Evolutionary conservation across 306 rosid species (phyloP).

Genomic region (Citrullus amarus): DNA sequence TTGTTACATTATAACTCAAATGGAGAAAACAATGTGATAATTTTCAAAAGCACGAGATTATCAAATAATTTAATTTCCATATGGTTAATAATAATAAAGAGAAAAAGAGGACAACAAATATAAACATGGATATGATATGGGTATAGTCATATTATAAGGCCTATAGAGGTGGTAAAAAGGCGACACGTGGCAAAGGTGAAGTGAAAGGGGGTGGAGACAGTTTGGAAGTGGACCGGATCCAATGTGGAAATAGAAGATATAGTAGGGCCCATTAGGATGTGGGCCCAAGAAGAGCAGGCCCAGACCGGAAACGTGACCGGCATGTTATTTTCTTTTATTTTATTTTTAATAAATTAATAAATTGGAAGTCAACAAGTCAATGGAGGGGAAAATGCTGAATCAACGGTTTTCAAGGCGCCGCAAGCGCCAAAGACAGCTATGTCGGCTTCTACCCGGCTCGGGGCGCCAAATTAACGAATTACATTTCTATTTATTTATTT

Average conservation of each 20-base stretch:
- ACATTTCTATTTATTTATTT: background rate
- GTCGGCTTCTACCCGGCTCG: conserved; percentile 12
- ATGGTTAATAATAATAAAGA: background rate
- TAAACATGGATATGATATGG: background rate
- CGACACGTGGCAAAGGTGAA: background rate
- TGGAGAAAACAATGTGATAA: background rate
- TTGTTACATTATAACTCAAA: background rate
- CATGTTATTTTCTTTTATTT: background rate
- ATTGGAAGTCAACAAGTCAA: conserved; percentile 9
- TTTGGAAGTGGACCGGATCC: background rate
- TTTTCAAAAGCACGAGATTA: background rate
- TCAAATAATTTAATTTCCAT: background rate
- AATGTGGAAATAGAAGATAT: background rate
- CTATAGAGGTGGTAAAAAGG: background rate
- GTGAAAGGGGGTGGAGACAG: background rate
- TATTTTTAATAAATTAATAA: background rate
- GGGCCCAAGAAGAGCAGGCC: conserved; percentile 5
- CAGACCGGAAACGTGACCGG: conserved; percentile 4
- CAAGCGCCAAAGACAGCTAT: conserved; percentile 17
- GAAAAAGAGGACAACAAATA: background rate
- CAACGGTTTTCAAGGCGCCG: conserved; percentile 36
- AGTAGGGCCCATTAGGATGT: conserved; percentile 5
- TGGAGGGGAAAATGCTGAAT: background rate
- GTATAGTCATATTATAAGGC: background rate
- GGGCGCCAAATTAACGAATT: conserved; percentile 12